These are phyloP conservation scores for Rasamsonia emersonii DNA, from an alignment of 2,329 filamentous ascomycete species.

Conservation along the genomic window DNA sequence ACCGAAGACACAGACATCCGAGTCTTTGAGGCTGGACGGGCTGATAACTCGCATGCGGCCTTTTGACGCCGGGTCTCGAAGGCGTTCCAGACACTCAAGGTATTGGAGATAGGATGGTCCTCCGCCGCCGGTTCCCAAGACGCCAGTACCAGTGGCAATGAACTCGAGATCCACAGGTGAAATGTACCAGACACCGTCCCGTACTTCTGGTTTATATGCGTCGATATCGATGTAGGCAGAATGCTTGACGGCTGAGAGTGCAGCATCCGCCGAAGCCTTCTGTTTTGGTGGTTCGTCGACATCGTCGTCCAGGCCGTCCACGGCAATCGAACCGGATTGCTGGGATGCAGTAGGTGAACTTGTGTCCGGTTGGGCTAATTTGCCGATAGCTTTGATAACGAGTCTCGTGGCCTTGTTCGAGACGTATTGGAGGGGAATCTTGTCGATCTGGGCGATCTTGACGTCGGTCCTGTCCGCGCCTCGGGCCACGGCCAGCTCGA, in stretches of 20 bases:
- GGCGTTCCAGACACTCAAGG: conserved; percentile 33
- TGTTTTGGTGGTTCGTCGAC: background rate
- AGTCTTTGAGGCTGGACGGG: conserved; percentile 21
- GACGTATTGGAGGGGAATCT: conserved; percentile 30
- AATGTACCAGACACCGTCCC: conserved; percentile 26
- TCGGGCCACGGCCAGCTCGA: conserved; percentile 14
- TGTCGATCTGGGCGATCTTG: conserved; percentile 37
- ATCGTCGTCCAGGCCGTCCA: conserved; percentile 3
- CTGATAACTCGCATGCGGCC: conserved; percentile 14
- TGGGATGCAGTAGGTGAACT: background rate
- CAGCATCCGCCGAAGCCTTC: background rate
- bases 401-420: conserved; percentile 23
- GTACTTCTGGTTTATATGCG: conserved; percentile 24
- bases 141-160: conserved; percentile 28
- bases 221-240: conserved; percentile 18
- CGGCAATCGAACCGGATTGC: background rate
- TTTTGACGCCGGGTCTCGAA: conserved; percentile 21
- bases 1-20: conserved; percentile 32
- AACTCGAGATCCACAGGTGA: conserved; percentile 29
- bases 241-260: conserved; percentile 13
- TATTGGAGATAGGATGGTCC: conserved; percentile 38
- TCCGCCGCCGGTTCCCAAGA: conserved; percentile 33
- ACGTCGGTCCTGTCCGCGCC: conserved; percentile 25
- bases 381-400: conserved; percentile 31
- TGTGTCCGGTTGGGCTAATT: conserved; percentile 18